phyloP scores from a whole-genome alignment of 2,329 filamentous ascomycete species.

The Apiospora sp. region DNA sequence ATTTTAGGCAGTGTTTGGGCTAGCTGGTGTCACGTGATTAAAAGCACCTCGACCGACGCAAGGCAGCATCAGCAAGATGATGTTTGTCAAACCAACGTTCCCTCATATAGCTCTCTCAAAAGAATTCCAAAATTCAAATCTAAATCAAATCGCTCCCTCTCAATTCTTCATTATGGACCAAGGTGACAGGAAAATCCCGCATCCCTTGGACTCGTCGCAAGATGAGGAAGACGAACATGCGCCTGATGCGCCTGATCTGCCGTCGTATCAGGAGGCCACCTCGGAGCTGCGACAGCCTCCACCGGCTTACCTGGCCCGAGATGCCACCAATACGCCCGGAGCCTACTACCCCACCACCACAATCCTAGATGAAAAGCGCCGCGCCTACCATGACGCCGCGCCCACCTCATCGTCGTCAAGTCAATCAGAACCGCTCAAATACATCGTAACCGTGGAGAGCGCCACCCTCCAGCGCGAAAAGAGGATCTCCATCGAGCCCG shows the following conservation, averaged over 20 bases:
- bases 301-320: neutral
- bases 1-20: neutral
- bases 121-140: slow-evolving; percentile 1
- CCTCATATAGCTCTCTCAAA: neutral
- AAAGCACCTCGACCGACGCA: neutral
- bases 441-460: neutral
- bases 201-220: neutral
- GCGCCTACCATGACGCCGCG: too few relatives aligned
- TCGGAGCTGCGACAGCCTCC: neutral
- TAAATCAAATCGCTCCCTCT: neutral
- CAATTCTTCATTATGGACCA: neutral
- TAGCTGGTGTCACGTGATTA: neutral
- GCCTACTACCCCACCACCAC: neutral
- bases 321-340: neutral
- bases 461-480: neutral
- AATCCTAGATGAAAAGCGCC: neutral
- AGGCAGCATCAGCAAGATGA: neutral
- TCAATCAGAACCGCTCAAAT: neutral
- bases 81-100: neutral
- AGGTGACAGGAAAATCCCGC: neutral
- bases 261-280: slow-evolving; percentile 2
- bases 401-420: neutral
- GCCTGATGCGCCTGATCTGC: neutral
- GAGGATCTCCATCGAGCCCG: neutral
- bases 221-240: neutral